Conservation (phyloP, 2,329 filamentous ascomycete genomes). For the Amylocarpus encephaloides region DNA sequence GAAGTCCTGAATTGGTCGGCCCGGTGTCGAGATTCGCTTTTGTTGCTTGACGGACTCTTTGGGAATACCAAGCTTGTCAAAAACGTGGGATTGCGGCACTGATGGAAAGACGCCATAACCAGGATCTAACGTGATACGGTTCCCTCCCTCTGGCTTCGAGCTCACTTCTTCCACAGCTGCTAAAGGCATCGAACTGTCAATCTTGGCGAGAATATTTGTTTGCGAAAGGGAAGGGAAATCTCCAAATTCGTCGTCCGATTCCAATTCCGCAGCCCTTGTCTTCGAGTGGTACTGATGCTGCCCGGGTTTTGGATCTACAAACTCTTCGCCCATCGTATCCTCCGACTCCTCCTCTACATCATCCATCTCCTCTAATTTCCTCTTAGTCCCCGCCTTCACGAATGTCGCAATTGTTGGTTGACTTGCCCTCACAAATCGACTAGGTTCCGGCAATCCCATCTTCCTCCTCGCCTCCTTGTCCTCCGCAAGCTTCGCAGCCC, state of each 20-base stretch:
- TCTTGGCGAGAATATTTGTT: conserved; percentile 21
- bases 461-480: conserved; percentile 45
- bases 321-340: background rate
- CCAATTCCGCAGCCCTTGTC: conserved; percentile 7
- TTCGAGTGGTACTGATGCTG: conserved; percentile 9
- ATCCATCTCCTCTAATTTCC: conserved; percentile 19
- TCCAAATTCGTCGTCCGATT: conserved; percentile 31
- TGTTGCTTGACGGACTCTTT: background rate
- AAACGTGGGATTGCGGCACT: conserved; percentile 24
- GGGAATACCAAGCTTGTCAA: conserved; percentile 15
- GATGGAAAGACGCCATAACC: conserved; percentile 30
- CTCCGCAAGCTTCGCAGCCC: conserved; percentile 46
- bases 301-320: background rate
- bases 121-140: conserved; percentile 3
- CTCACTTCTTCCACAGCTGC: background rate
- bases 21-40: background rate
- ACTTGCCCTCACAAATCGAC: conserved; percentile 43
- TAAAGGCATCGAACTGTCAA: conserved; percentile 15
- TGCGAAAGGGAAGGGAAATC: conserved; percentile 30
- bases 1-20: background rate
- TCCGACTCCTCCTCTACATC: conserved; percentile 19
- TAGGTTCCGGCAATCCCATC: conserved; percentile 47
- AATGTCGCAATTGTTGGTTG: conserved; percentile 53
- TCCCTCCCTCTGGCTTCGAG: background rate
- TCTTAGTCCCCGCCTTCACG: conserved; percentile 30